A percentile compares a stretch with the other conserved stretches of the same genome.
Conservation (phyloP, 2,329 filamentous ascomycete species). For the Talaromyces albobiverticillius region DNA sequence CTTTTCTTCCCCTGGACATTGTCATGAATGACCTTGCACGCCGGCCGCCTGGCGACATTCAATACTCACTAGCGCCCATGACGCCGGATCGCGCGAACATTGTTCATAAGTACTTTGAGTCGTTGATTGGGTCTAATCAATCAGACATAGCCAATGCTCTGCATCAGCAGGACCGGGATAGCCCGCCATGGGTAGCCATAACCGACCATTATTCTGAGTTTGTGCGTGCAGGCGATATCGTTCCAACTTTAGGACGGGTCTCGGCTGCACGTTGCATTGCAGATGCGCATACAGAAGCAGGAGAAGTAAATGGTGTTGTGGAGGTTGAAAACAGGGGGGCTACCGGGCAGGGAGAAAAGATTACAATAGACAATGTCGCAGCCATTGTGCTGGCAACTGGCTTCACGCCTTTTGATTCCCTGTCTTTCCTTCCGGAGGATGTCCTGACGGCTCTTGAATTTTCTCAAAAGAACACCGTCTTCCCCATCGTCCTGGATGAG, state of each 20-base stretch:
- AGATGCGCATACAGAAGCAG: background rate
- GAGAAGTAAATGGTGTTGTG: background rate
- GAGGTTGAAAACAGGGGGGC: background rate
- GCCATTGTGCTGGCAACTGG: conserved; percentile 74
- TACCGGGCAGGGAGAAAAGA: conserved; percentile 27
- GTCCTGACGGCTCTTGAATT: conserved; percentile 59
- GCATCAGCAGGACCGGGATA: conserved; percentile 43
- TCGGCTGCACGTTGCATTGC: background rate
- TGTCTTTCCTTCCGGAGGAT: conserved; percentile 61
- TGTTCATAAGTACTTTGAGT: conserved; percentile 49
- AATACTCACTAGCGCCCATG: conserved; percentile 65
- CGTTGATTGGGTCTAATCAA: conserved; percentile 47
- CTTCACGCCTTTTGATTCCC: conserved; percentile 62
- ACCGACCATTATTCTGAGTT: conserved; percentile 73
- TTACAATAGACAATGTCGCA: conserved; percentile 55
- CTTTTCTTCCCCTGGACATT: conserved; percentile 71
- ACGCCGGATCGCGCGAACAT: conserved; percentile 55
- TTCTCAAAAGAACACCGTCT: conserved; percentile 51
- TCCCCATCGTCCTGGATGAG: conserved; percentile 66
- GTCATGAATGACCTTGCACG: conserved; percentile 67
- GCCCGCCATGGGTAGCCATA: conserved; percentile 66
- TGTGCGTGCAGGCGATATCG: conserved; percentile 58
- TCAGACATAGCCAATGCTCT: conserved; percentile 32
- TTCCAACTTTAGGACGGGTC: conserved; percentile 1
- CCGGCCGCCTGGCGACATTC: conserved; percentile 56